phyloP scores from a whole-genome alignment of 495 filamentous ascomycete genomes.

The Xylaria venustula region DNA sequence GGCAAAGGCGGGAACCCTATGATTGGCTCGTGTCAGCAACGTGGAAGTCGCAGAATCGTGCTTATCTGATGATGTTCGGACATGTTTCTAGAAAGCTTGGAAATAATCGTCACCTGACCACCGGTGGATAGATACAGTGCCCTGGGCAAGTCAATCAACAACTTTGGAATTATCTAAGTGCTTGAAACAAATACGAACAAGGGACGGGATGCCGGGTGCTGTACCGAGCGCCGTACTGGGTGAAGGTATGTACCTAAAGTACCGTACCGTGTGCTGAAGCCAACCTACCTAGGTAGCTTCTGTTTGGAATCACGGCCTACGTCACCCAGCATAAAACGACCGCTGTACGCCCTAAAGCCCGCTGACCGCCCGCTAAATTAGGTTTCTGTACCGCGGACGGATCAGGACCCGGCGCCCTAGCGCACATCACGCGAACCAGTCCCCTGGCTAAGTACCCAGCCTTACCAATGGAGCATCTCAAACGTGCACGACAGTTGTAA shows the following conservation, averaged over 20 bases:
- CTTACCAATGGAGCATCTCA: too few species aligned
- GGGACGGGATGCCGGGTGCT: too few species aligned
- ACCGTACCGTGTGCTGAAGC: too few species aligned
- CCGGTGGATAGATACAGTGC: too few species aligned
- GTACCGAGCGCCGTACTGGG: too few species aligned
- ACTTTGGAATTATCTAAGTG: too few species aligned
- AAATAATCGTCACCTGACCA: too few species aligned
- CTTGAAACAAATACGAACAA: too few species aligned
- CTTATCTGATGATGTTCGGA: not conserved
- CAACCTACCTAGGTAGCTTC: too few species aligned
- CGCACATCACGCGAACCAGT: not conserved
- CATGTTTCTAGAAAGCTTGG: not conserved
- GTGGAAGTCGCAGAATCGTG: not conserved
- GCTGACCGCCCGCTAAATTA: not conserved
- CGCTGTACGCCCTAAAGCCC: not conserved
- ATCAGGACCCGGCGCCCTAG: constrained; percentile 2
- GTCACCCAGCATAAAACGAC: not conserved
- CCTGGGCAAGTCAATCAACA: too few species aligned
- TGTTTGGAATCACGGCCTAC: not conserved
- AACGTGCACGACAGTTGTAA: too few species aligned
- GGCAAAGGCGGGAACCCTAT: not conserved
- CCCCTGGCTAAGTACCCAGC: not conserved
- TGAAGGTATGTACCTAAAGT: too few species aligned
- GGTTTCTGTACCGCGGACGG: not conserved
- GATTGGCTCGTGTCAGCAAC: not conserved